Evolutionary conservation across 2,329 filamentous ascomycete species (phyloP).

Genomic region (Neurospora crassa): DNA sequence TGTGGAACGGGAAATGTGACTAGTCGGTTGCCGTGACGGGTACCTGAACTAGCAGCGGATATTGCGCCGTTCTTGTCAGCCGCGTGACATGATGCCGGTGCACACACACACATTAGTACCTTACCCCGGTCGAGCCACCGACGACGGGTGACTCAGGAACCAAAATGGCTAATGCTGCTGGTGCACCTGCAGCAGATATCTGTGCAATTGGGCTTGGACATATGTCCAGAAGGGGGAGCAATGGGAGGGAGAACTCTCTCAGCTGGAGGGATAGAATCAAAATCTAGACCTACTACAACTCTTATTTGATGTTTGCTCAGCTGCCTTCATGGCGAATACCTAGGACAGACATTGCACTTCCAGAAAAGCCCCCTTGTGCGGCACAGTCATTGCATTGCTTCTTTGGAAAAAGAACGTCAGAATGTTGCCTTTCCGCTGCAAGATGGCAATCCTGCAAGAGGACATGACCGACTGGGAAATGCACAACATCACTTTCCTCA

Average conservation of each 20-base stretch:
- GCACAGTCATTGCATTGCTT: background rate
- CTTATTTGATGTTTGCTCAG: background rate
- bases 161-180: background rate
- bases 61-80: background rate
- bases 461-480: background rate
- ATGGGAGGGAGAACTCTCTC: background rate
- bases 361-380: background rate
- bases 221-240: background rate
- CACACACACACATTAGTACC: background rate
- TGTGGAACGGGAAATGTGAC: background rate
- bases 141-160: background rate
- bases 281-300: background rate
- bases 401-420: background rate
- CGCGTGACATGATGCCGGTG: background rate
- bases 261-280: background rate
- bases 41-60: background rate
- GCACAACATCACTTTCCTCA: background rate
- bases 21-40: background rate
- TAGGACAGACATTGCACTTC: background rate
- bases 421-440: background rate
- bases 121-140: background rate
- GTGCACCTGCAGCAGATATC: background rate
- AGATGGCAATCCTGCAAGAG: background rate
- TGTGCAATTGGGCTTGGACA: background rate
- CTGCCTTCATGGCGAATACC: background rate